Conservation (phyloP, 768 basidiomycete species). For the Rhodotorula toruloides region DNA sequence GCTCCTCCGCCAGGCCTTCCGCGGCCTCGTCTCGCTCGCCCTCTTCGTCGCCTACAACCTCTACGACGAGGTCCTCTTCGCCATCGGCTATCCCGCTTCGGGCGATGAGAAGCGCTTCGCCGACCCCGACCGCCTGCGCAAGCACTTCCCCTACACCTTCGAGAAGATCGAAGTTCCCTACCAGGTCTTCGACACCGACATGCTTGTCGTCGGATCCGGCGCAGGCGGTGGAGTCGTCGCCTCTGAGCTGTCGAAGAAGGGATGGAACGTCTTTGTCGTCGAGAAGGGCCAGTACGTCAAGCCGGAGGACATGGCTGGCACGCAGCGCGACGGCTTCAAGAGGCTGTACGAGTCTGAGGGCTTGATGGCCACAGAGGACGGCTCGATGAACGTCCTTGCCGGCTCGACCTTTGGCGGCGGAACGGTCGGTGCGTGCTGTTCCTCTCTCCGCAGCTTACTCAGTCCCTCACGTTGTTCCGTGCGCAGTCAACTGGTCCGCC, state of each 20-base stretch:
- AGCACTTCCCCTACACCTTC: slow-evolving; percentile 22
- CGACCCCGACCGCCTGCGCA: slow-evolving; percentile 10
- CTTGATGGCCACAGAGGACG: slow-evolving; percentile 40
- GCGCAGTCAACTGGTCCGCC: slow-evolving; percentile 43
- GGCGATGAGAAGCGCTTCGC: slow-evolving; percentile 22
- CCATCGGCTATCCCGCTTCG: slow-evolving; percentile 18
- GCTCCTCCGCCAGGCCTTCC: slow-evolving; percentile 24
- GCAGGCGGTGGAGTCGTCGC: slow-evolving; percentile 41
- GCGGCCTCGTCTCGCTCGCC: slow-evolving; percentile 15
- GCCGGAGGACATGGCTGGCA: slow-evolving; percentile 33
- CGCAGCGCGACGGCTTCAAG: slow-evolving; percentile 20
- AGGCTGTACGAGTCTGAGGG: slow-evolving; percentile 38
- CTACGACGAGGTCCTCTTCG: slow-evolving; percentile 16
- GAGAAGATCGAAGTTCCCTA: slow-evolving; percentile 7
- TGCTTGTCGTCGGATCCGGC: slow-evolving; percentile 40
- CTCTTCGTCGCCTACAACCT: slow-evolving; percentile 26
- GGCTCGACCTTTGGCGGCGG: slow-evolving; percentile 41
- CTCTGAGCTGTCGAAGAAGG: slow-evolving; percentile 34
- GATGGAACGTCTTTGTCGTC: slow-evolving; percentile 35
- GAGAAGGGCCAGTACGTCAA: slow-evolving; percentile 41
- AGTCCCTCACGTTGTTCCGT: background rate
- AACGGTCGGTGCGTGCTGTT: slow-evolving; percentile 27
- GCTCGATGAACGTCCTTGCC: slow-evolving; percentile 40
- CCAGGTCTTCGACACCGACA: slow-evolving; percentile 37
- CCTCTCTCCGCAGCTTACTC: background rate